Conservation (phyloP, 2,329 filamentous ascomycete genomes). For the Diaporthe sp. region DNA sequence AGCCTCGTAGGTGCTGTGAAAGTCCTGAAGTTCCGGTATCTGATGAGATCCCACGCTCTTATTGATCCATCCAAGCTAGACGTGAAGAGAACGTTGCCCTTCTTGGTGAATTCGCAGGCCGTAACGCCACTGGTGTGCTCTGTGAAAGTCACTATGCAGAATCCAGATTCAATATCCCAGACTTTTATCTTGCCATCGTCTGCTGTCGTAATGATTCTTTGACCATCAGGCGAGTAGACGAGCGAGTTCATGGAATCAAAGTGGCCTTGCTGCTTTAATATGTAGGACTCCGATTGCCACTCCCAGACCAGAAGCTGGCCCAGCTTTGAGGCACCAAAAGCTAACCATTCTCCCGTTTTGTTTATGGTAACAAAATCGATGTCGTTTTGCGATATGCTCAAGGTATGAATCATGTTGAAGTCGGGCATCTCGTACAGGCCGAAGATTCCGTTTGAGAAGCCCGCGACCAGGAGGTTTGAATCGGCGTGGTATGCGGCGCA, state of each 20-base stretch:
- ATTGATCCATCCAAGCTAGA: slow-evolving; percentile 94
- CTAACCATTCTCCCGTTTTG: slow-evolving; percentile 94
- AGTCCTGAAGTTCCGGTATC: slow-evolving; percentile 96
- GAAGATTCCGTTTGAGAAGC: slow-evolving; percentile 95
- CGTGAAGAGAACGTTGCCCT: slow-evolving; percentile 95
- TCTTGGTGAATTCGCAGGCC: slow-evolving; percentile 93
- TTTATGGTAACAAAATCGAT: slow-evolving; percentile 97
- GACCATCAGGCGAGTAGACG: slow-evolving; percentile 92
- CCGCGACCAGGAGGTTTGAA: slow-evolving; percentile 93
- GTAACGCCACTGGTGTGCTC: slow-evolving; percentile 97
- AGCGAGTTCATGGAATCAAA: slow-evolving; percentile 96
- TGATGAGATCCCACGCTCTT: slow-evolving; percentile 93
- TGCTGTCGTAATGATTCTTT: slow-evolving; percentile 90
- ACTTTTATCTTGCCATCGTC: slow-evolving; percentile 99
- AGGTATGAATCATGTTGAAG: slow-evolving; percentile 93
- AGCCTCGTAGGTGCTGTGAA: slow-evolving; percentile 94
- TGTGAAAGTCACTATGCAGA: slow-evolving; percentile 98
- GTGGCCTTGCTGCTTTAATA: slow-evolving; percentile 97
- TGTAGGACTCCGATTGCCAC: slow-evolving; percentile 99
- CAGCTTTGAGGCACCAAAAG: slow-evolving; percentile 94
- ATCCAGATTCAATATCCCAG: slow-evolving; percentile 96
- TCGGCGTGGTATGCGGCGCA: slow-evolving; percentile 91
- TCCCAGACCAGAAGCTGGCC: slow-evolving; percentile 99
- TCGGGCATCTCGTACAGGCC: slow-evolving; percentile 95
- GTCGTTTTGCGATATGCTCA: slow-evolving; percentile 94